Base-by-base conservation (phyloP, 768 basidiomycete genomes). In the Psilocybe azurescens region DNA sequence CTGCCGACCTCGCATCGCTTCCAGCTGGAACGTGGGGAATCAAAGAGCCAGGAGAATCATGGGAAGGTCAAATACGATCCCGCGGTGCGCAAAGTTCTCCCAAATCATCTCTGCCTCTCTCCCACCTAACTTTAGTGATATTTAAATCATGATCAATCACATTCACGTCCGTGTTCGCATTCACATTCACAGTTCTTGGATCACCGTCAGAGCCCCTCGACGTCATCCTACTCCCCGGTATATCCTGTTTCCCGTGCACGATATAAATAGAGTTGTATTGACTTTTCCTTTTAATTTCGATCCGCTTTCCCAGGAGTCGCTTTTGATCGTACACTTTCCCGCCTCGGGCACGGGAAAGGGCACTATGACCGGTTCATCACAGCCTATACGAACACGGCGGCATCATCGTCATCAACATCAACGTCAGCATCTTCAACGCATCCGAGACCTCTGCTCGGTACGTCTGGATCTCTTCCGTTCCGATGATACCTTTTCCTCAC, bases 301-400 rank as follows among this genome's bases (percentile, higher is more conserved):
- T 14, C 11, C 8, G 28, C 50, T 39, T 53, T 48, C 32, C 30
- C 71, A 89, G 92, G 89, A 47, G 83, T 94, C 51, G 92, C 89
- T 9, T 94, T 93, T 66, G 91, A 93, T 75, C 79, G 77, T 46
- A 82, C 82, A 14, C 71, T 89, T 57, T 86, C 86, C 52, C 86
- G 92, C 32, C 81, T 94, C 30, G 92, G 92, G 9, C 90, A 93
- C 65, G 91, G 92, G 24, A 94, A 90, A 72, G 92, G 92, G 5
- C 93, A 90, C 75, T 94, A 94, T 66, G 92, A 94, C 74, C 79
- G 82, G 13, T 94, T 91, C 74, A 77, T 94, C 38, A 74, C 85
- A 2, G 72, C 79, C 1, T 92, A 91, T 61, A 71, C 78, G 32
- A 51, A 24, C 10, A 3, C 29, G 11, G 7, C 51, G 51, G 28